phyloP scores from a whole-genome alignment of 140 eudicot species.

The Stevia rebaudiana region DNA sequence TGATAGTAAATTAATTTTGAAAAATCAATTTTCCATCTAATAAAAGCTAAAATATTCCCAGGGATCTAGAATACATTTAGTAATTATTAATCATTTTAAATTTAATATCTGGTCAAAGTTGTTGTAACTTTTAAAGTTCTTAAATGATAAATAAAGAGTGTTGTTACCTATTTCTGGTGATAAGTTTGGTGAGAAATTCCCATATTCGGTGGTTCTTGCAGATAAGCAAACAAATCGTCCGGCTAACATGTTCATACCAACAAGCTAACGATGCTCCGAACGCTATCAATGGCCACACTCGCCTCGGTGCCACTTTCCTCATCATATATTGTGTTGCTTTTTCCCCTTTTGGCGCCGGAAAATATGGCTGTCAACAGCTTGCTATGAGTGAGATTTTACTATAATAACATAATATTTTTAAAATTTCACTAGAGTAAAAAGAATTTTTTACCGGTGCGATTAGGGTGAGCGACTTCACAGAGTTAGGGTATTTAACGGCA shows the following conservation, averaged over 20 bases:
- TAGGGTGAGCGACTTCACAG: conserved; percentile 74
- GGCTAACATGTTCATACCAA: conserved; percentile 93
- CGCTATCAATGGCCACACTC: conserved; percentile 80
- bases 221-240: conserved; percentile 71
- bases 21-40: neutral
- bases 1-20: neutral
- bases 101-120: neutral
- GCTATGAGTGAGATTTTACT: neutral
- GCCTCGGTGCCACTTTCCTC: conserved; percentile 82
- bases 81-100: too few species aligned
- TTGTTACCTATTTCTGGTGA: conserved; percentile 79
- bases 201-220: conserved; percentile 80
- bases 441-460: conserved; percentile 66
- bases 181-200: conserved; percentile 82
- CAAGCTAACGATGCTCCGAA: conserved; percentile 91
- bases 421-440: too few species aligned
- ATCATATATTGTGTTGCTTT: conserved; percentile 81
- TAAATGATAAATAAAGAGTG: neutral
- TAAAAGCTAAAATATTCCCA: neutral
- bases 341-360: conserved; percentile 84
- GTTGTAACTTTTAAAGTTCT: neutral
- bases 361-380: conserved; percentile 60
- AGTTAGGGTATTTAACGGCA: conserved; percentile 60
- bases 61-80: neutral
- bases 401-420: too few species aligned